Conservation (phyloP, 768 basidiomycete species). For the Amylocystis lapponica region DNA sequence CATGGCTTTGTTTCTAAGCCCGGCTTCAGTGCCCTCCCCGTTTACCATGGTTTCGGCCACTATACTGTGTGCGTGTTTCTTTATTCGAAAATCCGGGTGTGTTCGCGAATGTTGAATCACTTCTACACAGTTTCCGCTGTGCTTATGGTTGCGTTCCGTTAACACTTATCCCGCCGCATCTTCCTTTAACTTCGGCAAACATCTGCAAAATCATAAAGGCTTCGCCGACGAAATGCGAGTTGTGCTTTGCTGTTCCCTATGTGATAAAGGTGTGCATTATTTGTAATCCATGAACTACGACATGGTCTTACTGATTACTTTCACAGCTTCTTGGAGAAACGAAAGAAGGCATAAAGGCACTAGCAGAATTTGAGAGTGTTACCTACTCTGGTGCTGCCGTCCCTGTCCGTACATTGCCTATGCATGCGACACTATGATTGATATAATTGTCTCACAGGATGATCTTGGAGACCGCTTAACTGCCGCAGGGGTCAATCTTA, state of each 20-base stretch:
- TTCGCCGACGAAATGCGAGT: conserved; percentile 25
- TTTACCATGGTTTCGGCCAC: conserved; percentile 37
- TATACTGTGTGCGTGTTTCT: conserved; percentile 25
- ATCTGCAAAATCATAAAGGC: conserved; percentile 33
- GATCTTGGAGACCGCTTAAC: conserved; percentile 48
- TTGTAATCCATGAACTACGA: background rate
- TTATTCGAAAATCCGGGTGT: background rate
- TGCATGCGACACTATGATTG: background rate
- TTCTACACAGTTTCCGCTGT: conserved; percentile 32
- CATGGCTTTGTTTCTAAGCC: conserved; percentile 29
- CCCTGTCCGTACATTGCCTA: conserved; percentile 22
- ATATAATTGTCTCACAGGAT: conserved; percentile 18
- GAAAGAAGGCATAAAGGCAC: conserved; percentile 35
- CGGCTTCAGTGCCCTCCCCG: conserved; percentile 40
- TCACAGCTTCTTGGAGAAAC: conserved; percentile 45
- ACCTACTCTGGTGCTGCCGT: conserved; percentile 47
- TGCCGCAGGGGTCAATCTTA: conserved; percentile 41
- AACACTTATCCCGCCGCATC: conserved; percentile 39
- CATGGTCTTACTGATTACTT: background rate
- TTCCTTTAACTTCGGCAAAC: conserved; percentile 42
- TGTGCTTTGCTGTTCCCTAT: conserved; percentile 34
- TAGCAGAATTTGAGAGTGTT: conserved; percentile 42
- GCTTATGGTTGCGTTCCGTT: conserved; percentile 36
- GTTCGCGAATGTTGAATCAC: conserved; percentile 19
- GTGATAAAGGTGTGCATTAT: conserved; percentile 26